Evolutionary conservation across 192 early-diverging fungal genomes (phyloP), one percentile per base, ranked within the genome.

Genomic region (Gamsiella multidivaricata): DNA sequence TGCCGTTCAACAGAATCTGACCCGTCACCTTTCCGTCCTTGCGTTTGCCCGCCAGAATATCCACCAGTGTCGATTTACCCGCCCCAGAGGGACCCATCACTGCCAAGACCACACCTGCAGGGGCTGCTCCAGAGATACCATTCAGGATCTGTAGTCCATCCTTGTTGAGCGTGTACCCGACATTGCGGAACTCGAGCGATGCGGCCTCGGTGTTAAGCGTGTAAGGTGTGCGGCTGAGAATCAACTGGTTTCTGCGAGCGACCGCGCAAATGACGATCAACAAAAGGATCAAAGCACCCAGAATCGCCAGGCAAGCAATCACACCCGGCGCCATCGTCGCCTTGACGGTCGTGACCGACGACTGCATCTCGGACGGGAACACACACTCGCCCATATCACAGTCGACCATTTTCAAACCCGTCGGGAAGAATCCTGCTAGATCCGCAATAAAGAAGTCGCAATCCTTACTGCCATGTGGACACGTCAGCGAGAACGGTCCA

Each of bases 61-160:
- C 93, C 26, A 98, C 83, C n/a, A 96, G 72, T 5, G 92, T 95
- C 11, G 94, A 91, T 82, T 96, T 97, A 37, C 96, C 97, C 9
- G 95, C 93, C 15, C 96, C 96, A 29, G 90, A 92, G 3, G 94
- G 94, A 0, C 96, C 97, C 89, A 97, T 97, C 20, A 99, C 90
- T 2, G 94, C 95, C 61, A 93, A 84, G 55, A 95, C 79, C 31
- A 92, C 87, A 31, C 92, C 93, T 3, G 93, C 85, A 28, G 84
- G 79, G 23, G 92, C 88, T 33, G 86, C 82, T 20, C 95, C 96
- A 3, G 85, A 88, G 28, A 96, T 88, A 7, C 82, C 80, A 39
- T 88, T 67, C 18, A 97, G 82, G 47, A 97, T 84, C 33, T 75
- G 31, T 51, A 87, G 82, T n/a, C 88, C 90, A 32, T 72, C 79